Evolutionary conservation across 2,329 filamentous ascomycete genomes (phyloP).

Genomic region (Scolecobasidium constrictum): DNA sequence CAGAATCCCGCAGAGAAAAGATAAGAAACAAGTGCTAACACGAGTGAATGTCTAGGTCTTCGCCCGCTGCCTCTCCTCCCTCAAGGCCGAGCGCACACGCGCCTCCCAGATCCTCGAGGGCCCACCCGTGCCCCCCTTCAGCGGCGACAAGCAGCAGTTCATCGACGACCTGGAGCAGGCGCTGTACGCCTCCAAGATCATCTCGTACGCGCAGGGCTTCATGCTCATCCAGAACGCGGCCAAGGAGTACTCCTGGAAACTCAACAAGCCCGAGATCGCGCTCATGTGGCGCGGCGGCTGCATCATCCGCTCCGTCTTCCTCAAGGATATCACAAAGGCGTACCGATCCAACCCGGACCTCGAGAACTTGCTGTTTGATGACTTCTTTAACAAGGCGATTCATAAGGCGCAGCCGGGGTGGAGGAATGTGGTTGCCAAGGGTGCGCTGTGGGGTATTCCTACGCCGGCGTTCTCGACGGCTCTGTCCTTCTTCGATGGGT

Average conservation of each 20-base stretch:
- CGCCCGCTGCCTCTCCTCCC: constrained; percentile 80
- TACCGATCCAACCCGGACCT: constrained; percentile 92
- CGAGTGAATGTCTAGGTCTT: constrained; percentile 50
- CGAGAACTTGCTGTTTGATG: constrained; percentile 95
- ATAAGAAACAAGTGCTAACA: neutral
- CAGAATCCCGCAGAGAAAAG: neutral
- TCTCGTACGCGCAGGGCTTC: constrained; percentile 98
- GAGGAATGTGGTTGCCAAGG: constrained; percentile 67
- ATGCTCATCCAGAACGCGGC: constrained; percentile 99
- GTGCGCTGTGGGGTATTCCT: constrained; percentile 87
- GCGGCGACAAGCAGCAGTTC: constrained; percentile 86
- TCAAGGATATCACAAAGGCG: constrained; percentile 97
- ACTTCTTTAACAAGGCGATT: constrained; percentile 99
- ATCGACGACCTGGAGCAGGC: constrained; percentile 97
- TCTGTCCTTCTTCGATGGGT: constrained; percentile 96
- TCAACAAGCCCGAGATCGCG: constrained; percentile 99
- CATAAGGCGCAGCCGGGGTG: constrained; percentile 68
- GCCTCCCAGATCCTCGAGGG: constrained; percentile 72
- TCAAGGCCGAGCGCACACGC: constrained; percentile 85
- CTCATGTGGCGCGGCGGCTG: constrained; percentile 99
- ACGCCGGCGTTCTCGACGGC: constrained; percentile 95
- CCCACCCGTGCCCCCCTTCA: constrained; percentile 61
- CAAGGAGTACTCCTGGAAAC: constrained; percentile 94
- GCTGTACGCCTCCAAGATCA: constrained; percentile 98
- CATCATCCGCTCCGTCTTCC: constrained; percentile 99